Percentiles rank a stretch among this genome's conserved stretches.
These are phyloP conservation scores for Talaromyces verruculosus DNA, from an alignment of 2,329 filamentous ascomycete genomes.

Conservation along the genomic window DNA sequence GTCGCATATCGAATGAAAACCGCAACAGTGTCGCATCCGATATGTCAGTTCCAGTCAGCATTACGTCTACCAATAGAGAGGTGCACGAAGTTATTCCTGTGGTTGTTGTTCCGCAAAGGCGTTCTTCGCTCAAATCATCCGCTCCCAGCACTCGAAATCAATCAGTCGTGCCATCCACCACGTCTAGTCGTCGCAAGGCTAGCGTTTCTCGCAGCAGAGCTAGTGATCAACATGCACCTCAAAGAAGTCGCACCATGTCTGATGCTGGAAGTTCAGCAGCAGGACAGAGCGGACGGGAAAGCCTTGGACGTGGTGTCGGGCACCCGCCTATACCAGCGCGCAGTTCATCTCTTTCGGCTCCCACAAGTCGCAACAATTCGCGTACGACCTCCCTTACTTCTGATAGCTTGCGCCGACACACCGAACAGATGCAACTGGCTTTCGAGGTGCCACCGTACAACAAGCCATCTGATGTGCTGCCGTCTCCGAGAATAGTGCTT, in stretches of 20 bases:
- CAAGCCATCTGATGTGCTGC: conserved; percentile 26
- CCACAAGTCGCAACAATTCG: conserved; percentile 47
- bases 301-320: conserved; percentile 31
- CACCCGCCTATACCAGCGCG: conserved; percentile 41
- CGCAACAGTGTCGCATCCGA: conserved; percentile 47
- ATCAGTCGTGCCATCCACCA: conserved; percentile 41
- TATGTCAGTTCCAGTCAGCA: conserved; percentile 30
- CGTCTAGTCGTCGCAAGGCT: conserved; percentile 39
- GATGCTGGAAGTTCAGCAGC: conserved; percentile 35
- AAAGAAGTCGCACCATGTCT: conserved; percentile 42
- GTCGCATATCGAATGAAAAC: conserved; percentile 50
- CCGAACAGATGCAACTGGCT: conserved; percentile 30
- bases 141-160: conserved; percentile 38
- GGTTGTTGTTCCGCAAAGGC: conserved; percentile 50
- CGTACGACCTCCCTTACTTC: conserved; percentile 48
- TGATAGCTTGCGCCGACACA: conserved; percentile 40
- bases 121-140: conserved; percentile 46
- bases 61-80: conserved; percentile 31
- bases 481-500: conserved; percentile 27
- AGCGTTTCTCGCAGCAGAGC: conserved; percentile 31
- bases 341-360: conserved; percentile 49
- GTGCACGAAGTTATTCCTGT: conserved; percentile 45
- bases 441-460: conserved; percentile 26
- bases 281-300: conserved; percentile 25
- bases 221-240: conserved; percentile 21